Evolutionary conservation across 2,329 filamentous ascomycete genomes (phyloP).

Genomic region (Ciborinia camelliae): DNA sequence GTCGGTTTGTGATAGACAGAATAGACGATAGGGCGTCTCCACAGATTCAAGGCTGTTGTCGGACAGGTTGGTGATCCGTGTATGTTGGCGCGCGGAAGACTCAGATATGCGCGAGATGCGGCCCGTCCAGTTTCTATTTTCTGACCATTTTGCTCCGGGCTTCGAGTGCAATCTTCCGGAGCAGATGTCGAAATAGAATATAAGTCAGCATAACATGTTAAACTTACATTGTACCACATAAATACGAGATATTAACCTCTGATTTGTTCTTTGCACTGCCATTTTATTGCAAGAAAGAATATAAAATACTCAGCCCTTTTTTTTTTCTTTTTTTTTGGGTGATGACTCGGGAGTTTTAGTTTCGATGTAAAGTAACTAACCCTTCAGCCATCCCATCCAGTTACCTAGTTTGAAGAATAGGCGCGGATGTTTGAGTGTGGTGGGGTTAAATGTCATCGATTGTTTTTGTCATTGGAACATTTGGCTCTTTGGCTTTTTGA

Average conservation of each 20-base stretch:
- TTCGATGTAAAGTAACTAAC: not conserved
- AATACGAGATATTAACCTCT: not conserved
- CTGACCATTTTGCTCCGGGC: not conserved
- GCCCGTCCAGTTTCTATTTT: conserved; percentile 16
- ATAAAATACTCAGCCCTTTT: conserved; percentile 10
- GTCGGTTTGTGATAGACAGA: not conserved
- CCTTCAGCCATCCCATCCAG: too few species aligned
- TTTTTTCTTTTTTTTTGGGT: too few species aligned
- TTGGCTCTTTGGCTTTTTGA: not conserved
- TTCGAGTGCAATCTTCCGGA: conserved; percentile 2
- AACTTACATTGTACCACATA: not conserved
- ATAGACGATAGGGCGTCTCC: conserved; percentile 10
- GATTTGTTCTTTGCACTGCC: conserved; percentile 15
- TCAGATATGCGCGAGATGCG: conserved; percentile 16
- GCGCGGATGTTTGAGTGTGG: conserved; percentile 4
- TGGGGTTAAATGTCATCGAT: not conserved
- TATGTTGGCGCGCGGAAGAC: conserved; percentile 16
- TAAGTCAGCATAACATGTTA: not conserved
- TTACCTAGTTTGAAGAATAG: not conserved
- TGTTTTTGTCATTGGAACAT: conserved; percentile 5
- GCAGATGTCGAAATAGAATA: conserved; percentile 8
- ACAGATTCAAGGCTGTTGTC: conserved; percentile 1
- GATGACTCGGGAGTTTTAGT: not conserved
- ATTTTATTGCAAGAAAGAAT: not conserved
- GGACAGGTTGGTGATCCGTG: conserved; percentile 4